Percentiles rank a stretch among this genome's conserved stretches.
Conservation (phyloP, 495 filamentous ascomycete species). For the Filosporella fistucella region DNA sequence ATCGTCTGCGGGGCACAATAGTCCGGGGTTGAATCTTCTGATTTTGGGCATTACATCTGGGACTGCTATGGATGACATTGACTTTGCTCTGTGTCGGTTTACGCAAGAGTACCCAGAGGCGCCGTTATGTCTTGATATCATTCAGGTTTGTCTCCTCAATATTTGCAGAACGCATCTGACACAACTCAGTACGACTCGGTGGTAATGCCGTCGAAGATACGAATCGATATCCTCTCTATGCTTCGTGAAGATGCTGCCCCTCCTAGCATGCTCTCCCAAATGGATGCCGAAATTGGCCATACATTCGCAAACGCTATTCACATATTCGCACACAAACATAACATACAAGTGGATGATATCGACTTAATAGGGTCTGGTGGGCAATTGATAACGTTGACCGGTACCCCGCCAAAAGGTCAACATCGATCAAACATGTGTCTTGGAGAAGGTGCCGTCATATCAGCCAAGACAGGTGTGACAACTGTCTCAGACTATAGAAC, state of each 20-base stretch:
- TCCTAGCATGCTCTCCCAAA: slow-evolving; percentile 27
- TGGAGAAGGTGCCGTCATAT: slow-evolving; percentile 39
- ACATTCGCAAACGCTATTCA: slow-evolving; percentile 24
- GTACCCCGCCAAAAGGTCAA: slow-evolving; percentile 19
- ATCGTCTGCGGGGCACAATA: slow-evolving; percentile 7
- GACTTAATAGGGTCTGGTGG: slow-evolving; percentile 25
- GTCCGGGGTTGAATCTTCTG: slow-evolving; percentile 17
- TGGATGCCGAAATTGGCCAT: slow-evolving; percentile 27
- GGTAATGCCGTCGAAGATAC: slow-evolving; percentile 25
- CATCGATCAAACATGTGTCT: slow-evolving; percentile 30
- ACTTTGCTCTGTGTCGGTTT: slow-evolving; percentile 25
- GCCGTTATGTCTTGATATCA: slow-evolving; percentile 18
- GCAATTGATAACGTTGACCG: slow-evolving; percentile 22
- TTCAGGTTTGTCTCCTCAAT: slow-evolving; percentile 13
- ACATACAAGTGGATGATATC: slow-evolving; percentile 23
- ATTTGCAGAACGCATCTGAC: background rate
- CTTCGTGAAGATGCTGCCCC: slow-evolving; percentile 25
- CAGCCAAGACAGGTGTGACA: slow-evolving; percentile 39
- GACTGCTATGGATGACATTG: slow-evolving; percentile 26
- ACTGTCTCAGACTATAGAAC: slow-evolving; percentile 42
- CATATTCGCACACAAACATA: slow-evolving; percentile 23
- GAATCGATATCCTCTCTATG: slow-evolving; percentile 24
- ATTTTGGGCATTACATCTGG: slow-evolving; percentile 24
- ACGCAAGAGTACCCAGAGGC: slow-evolving; percentile 24
- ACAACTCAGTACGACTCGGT: slow-evolving; percentile 22